A percentile compares a stretch with the other conserved stretches of the same genome.
Evolutionary conservation across 2,329 filamentous ascomycete genomes (phyloP).

Genomic region (Ophiostoma quercus): DNA sequence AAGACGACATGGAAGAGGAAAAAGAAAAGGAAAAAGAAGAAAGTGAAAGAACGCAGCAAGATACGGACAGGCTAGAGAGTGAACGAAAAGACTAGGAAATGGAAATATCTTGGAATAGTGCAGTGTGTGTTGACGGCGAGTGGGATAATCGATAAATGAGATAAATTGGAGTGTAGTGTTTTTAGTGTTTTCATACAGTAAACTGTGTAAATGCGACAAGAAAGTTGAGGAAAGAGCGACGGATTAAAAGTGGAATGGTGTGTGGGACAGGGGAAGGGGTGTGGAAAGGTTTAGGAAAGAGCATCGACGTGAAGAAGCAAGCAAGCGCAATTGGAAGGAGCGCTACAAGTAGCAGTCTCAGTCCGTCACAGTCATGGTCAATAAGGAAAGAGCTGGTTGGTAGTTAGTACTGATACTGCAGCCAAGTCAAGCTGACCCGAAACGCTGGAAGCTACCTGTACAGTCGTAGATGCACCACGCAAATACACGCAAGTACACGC

Average conservation of each 20-base stretch:
- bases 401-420: neutral
- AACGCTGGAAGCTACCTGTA: slow-evolving; percentile 6
- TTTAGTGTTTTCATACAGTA: neutral
- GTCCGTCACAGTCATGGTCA: neutral
- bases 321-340: neutral
- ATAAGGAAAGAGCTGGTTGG: neutral
- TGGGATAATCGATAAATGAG: neutral
- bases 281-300: neutral
- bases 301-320: neutral
- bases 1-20: slow-evolving; percentile 12
- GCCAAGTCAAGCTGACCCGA: slow-evolving; percentile 3
- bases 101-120: slow-evolving; percentile 14
- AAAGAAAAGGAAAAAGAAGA: slow-evolving; percentile 11
- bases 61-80: slow-evolving; percentile 11
- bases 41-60: slow-evolving; percentile 10
- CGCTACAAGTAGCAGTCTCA: neutral
- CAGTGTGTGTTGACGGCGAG: neutral
- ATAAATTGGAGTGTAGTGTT: neutral
- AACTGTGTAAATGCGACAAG: neutral
- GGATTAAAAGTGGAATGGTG: slow-evolving; percentile 5
- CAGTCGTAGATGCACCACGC: neutral
- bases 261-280: slow-evolving; percentile 1
- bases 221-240: neutral
- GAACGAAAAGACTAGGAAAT: slow-evolving; percentile 12
- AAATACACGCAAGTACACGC: neutral